Percentiles rank a stretch among this genome's conserved stretches.
phyloP scores from a whole-genome alignment of 176 grass and related monocot genomes.

The Avena eriantha region DNA sequence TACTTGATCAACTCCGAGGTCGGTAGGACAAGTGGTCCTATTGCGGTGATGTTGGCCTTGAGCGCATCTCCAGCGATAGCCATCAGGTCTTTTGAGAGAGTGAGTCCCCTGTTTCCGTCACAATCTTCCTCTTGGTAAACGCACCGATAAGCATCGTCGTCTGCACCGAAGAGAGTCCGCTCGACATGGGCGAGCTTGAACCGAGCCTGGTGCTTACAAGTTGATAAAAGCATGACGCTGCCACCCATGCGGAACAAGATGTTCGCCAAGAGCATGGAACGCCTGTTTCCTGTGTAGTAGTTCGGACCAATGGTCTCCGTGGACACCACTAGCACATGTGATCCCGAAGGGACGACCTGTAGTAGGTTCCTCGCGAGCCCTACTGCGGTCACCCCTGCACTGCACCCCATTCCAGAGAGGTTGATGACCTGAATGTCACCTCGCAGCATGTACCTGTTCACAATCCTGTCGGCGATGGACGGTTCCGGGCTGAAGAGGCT shows the following conservation, averaged over 20 bases:
- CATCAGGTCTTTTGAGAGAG: background rate
- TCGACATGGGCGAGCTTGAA: slow-evolving; percentile 2
- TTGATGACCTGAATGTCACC: background rate
- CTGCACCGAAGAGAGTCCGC: background rate
- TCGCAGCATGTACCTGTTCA: background rate
- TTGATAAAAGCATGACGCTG: background rate
- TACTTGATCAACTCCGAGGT: slow-evolving; percentile 11
- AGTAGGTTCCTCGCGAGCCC: background rate
- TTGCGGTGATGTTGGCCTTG: background rate
- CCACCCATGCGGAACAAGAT: background rate
- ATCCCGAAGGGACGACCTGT: background rate
- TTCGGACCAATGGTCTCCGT: background rate
- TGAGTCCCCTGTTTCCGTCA: background rate
- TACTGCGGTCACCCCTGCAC: background rate
- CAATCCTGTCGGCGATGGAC: background rate
- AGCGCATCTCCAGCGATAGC: background rate
- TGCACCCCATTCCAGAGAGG: background rate
- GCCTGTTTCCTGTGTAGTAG: background rate
- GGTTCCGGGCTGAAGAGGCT: background rate
- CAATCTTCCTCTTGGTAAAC: background rate
- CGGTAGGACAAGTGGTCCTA: background rate
- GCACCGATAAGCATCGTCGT: background rate
- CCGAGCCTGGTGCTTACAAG: background rate
- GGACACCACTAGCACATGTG: background rate
- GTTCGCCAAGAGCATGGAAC: background rate